Conservation (phyloP, 371 early-diverging fungal genomes). For the Circinella minor region DNA sequence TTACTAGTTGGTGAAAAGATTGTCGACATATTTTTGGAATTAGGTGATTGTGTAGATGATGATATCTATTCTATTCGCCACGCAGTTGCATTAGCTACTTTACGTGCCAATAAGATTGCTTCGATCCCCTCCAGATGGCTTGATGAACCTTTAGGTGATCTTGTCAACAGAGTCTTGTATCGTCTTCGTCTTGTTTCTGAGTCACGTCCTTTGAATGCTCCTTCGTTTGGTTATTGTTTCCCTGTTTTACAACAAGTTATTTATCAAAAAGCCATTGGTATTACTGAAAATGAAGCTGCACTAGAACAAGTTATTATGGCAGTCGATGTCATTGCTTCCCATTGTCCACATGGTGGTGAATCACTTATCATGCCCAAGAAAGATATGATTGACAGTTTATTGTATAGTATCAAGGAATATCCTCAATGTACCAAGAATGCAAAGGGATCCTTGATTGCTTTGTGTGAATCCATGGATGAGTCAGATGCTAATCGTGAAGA, state of each 20-base stretch:
- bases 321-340: conserved; percentile 76
- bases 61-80: conserved; percentile 52
- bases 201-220: conserved; percentile 65
- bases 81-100: conserved; percentile 68
- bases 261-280: conserved; percentile 68
- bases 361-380: conserved; percentile 71
- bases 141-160: conserved; percentile 65
- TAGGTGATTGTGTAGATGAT: conserved; percentile 59
- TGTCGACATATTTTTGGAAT: conserved; percentile 59
- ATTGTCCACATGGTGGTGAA: conserved; percentile 60
- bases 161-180: conserved; percentile 75
- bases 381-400: conserved; percentile 73
- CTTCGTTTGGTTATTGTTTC: conserved; percentile 84
- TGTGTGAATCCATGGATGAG: conserved; percentile 76
- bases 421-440: conserved; percentile 67
- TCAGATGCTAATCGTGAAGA: conserved; percentile 54
- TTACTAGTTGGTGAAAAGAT: conserved; percentile 62
- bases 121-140: conserved; percentile 75
- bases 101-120: conserved; percentile 68
- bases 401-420: conserved; percentile 74
- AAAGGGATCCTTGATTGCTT: conserved; percentile 61
- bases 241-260: conserved; percentile 79
- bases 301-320: conserved; percentile 80
- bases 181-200: conserved; percentile 77
- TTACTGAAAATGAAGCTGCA: conserved; percentile 50